Base-by-base conservation (phyloP, 768 basidiomycete species). In the Xerocomus brunneocitrinus region DNA sequence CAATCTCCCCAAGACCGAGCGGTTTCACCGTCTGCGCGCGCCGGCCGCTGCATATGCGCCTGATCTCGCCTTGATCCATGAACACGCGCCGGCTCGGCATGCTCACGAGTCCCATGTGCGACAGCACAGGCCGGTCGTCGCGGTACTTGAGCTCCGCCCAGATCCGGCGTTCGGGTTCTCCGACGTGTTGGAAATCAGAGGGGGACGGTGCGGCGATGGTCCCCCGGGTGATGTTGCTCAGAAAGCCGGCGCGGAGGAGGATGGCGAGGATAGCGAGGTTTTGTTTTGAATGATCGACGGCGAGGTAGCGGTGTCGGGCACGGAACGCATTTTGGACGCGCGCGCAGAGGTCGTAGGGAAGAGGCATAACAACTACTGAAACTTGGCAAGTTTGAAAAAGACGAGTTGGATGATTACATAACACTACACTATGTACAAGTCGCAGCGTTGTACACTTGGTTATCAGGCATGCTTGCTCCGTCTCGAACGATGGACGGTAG, bases 71-170 rank as follows among this genome's bases (percentile, higher is more conserved):
- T 34, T 78, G 54, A 43, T 82, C 78, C 81, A 97, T 87, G 62
- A 84, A 81, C 34, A 97, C 79, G 48, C 87, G 78, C 64, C 87
- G 83, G 69, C 85, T 89, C 2, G 95, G 93, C 68, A 79, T 85
- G 71, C 87, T 89, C 60, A 98, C 77, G 68, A 95, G 80, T 46
- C 81, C 73, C 85, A 98, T 93, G 59, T 77, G 64, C 49, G 73
- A 76, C 56, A 99, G 76, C 22, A 98, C 91, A 5, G 94, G 91
- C 30, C 81, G 76, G 68, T 97, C 91, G 60, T 91, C 84, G 47
- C 95, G 82, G 74, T 95, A 95, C 73, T 99, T 99, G 59, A 98
- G 83, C 47, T 86, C 83, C 2, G 91, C 91, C 93, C 95, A 97
- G 71, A 98, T 89, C 35, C 93, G 83, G 31, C 79, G 79, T 52